Evolutionary conservation across 2,329 filamentous ascomycete genomes (phyloP).

Genomic region (Corynespora cassiicola): DNA sequence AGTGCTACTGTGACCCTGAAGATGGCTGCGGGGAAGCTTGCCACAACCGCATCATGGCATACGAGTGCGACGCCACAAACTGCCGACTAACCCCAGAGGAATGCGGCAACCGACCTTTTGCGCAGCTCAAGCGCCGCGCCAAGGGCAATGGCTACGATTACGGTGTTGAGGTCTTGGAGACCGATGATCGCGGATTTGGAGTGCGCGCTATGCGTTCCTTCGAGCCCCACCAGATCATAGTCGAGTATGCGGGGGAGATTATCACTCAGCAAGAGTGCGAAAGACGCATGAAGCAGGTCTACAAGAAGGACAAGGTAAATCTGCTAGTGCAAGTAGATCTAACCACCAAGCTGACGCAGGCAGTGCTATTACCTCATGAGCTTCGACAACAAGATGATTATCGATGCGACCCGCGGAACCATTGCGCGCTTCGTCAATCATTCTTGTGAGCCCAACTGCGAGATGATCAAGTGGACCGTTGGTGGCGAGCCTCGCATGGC

Average conservation of each 20-base stretch:
- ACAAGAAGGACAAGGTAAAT: slow-evolving; percentile 89
- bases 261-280: slow-evolving; percentile 95
- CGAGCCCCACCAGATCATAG: slow-evolving; percentile 89
- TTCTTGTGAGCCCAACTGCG: slow-evolving; percentile 93
- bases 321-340: neutral
- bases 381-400: slow-evolving; percentile 98
- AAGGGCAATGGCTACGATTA: slow-evolving; percentile 84
- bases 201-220: slow-evolving; percentile 91
- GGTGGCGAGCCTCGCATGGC: slow-evolving; percentile 94
- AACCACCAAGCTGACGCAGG: slow-evolving; percentile 27
- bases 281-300: slow-evolving; percentile 88
- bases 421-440: slow-evolving; percentile 99
- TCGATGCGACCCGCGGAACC: slow-evolving; percentile 93
- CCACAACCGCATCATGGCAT: slow-evolving; percentile 95
- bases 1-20: slow-evolving; percentile 62
- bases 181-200: slow-evolving; percentile 84
- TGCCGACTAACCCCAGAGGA: slow-evolving; percentile 77
- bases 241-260: slow-evolving; percentile 98
- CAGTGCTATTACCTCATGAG: slow-evolving; percentile 99
- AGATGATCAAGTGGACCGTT: slow-evolving; percentile 98
- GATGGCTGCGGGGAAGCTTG: slow-evolving; percentile 88
- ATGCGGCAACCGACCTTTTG: slow-evolving; percentile 89
- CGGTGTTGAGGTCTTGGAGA: slow-evolving; percentile 95
- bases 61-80: slow-evolving; percentile 91
- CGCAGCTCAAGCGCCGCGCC: slow-evolving; percentile 72